Base-by-base conservation (phyloP, 2,329 filamentous ascomycete species). In the Exophiala alcalophila region DNA sequence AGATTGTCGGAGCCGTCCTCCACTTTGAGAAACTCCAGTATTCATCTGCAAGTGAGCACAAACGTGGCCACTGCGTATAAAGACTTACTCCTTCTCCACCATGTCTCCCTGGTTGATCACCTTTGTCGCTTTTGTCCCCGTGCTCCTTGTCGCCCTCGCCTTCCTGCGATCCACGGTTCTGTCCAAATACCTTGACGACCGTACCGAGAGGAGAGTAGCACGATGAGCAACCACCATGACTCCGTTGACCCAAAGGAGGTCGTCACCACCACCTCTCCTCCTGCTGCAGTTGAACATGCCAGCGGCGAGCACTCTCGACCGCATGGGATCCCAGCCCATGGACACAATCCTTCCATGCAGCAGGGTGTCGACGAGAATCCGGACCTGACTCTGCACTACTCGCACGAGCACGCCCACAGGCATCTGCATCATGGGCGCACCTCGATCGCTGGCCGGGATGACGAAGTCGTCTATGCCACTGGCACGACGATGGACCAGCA, bases 391-490 rank as follows among this genome's bases (percentile, higher is more conserved):
- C 49, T 67, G 25, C 57, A 67, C 35, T 55, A 60, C 10, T 57
- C 58, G 24, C 59, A 64, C 34, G 63, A 68, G 42, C 66, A 69
- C 47, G 57, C 61, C 29, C 65, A 68, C 54, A 52, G 53, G 12
- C 64, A 68, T 50, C 56, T 66, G 8, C 65, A 68, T 44, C 65
- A 69, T 47, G 59, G 58, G 19, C 42, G 56, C 36, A 54, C 61
- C 49, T 64, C 64, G 24, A 51, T 63, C 50, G 42, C 63, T 47
- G 64, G 61, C 52, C 51, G 60, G 12, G 46, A 60, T 12, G 68
- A 72, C 47, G 67, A 77, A 36, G 65, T 72, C 25, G 61, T 70
- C 29, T 78, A 78, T 55, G 65, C 72, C 24, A 65, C 65, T 35
- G 67, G 65, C 31, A 68, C 60, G 16, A 65, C 61, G 10, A 53